Conservation (phyloP, 2,329 filamentous ascomycete genomes). For the Dendrostoma leiphaemia region DNA sequence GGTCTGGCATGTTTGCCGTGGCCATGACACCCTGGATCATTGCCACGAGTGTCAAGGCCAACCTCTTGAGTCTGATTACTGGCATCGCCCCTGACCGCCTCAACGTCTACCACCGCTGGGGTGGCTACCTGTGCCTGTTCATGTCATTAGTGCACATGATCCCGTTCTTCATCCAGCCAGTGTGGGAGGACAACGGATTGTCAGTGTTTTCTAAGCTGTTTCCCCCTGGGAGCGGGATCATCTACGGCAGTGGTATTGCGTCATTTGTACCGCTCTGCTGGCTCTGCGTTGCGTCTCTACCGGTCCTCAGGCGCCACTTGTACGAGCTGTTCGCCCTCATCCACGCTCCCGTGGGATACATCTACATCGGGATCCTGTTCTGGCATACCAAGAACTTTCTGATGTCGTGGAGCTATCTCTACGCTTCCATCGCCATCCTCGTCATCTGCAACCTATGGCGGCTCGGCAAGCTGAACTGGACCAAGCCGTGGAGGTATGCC, state of each 20-base stretch:
- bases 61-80: slow-evolving; percentile 77
- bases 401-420: slow-evolving; percentile 87
- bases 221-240: slow-evolving; percentile 59
- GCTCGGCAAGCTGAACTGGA: slow-evolving; percentile 87
- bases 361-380: slow-evolving; percentile 83
- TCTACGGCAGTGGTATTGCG: slow-evolving; percentile 84
- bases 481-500: slow-evolving; percentile 72
- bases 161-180: slow-evolving; percentile 85
- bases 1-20: slow-evolving; percentile 88
- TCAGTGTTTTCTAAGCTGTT: slow-evolving; percentile 70
- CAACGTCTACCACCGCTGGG: slow-evolving; percentile 92
- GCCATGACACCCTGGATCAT: slow-evolving; percentile 93
- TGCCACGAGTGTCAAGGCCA: slow-evolving; percentile 86
- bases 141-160: slow-evolving; percentile 80
- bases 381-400: slow-evolving; percentile 96
- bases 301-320: slow-evolving; percentile 69
- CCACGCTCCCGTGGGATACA: slow-evolving; percentile 77
- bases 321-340: slow-evolving; percentile 85
- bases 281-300: slow-evolving; percentile 82
- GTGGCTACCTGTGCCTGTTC: slow-evolving; percentile 81
- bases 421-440: slow-evolving; percentile 78
- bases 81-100: slow-evolving; percentile 90
- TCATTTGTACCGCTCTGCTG: slow-evolving; percentile 78
- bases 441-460: slow-evolving; percentile 69
- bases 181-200: slow-evolving; percentile 78